Conservation (phyloP, 495 filamentous ascomycete species). For the Hypoxylon fuscum region DNA sequence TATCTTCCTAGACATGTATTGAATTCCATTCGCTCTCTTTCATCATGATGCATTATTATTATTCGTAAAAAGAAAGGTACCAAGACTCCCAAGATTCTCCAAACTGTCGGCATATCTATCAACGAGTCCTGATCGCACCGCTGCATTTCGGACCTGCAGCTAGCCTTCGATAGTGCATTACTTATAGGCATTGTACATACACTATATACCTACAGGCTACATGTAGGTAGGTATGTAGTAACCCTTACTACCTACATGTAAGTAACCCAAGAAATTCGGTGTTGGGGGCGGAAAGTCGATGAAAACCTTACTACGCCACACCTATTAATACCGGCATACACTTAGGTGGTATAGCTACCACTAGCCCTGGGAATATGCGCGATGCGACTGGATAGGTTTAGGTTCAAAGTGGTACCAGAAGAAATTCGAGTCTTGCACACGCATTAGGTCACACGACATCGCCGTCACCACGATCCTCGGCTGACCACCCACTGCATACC, state of each 20-base stretch:
- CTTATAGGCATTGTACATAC: not conserved
- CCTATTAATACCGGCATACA: slow-evolving; percentile 31
- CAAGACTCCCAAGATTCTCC: no score
- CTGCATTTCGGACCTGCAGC: slow-evolving; percentile 33
- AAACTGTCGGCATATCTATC: slow-evolving; percentile 1
- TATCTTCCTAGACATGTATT: slow-evolving; percentile 3
- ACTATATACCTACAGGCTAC: not conserved
- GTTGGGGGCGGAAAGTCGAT: not conserved
- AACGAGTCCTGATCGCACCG: slow-evolving; percentile 2
- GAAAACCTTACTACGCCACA: slow-evolving; percentile 7
- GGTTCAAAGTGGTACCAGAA: slow-evolving; percentile 8
- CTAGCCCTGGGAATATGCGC: slow-evolving; percentile 10
- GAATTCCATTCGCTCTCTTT: slow-evolving; percentile 3
- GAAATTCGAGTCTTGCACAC: slow-evolving; percentile 1
- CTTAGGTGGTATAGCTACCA: slow-evolving; percentile 20
- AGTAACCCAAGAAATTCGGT: no score
- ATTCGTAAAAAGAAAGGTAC: not conserved
- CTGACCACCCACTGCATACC: slow-evolving; percentile 14
- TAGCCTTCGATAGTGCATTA: slow-evolving; percentile 29
- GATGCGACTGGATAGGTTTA: slow-evolving; percentile 7
- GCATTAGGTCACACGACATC: slow-evolving; percentile 39
- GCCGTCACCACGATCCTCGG: slow-evolving; percentile 32
- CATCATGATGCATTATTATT: slow-evolving; percentile 14
- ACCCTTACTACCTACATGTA: no score
- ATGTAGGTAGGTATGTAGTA: no score